phyloP scores from a whole-genome alignment of 345 rosid genomes.

The Salix purpurea region DNA sequence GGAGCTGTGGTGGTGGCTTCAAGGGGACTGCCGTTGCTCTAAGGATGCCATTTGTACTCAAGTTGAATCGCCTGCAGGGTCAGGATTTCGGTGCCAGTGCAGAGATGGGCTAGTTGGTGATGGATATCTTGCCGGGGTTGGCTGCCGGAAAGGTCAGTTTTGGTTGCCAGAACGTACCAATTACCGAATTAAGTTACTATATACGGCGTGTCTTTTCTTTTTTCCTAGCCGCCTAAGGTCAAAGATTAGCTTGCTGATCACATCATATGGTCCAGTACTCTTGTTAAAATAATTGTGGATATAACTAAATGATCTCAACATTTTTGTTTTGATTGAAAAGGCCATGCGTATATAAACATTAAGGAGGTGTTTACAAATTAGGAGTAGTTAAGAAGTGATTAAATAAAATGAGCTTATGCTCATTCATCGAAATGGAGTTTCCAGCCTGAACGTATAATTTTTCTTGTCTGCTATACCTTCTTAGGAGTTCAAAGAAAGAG shows the following conservation, averaged over 20 bases:
- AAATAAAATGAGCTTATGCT: background rate
- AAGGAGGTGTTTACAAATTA: background rate
- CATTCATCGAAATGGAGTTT: no score
- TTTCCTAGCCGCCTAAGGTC: background rate
- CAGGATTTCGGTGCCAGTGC: constrained; percentile 48
- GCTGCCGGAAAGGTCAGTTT: constrained; percentile 61
- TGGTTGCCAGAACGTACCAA: background rate
- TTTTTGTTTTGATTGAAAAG: background rate
- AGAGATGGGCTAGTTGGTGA: constrained; percentile 49
- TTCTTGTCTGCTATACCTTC: no score
- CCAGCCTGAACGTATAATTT: no score
- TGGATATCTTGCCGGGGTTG: constrained; percentile 40
- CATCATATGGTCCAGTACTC: background rate
- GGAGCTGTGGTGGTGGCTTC: constrained; percentile 61
- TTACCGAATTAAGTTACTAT: background rate
- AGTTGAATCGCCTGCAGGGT: constrained; percentile 17
- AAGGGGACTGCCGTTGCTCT: constrained; percentile 52
- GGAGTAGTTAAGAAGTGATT: background rate
- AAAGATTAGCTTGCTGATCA: background rate
- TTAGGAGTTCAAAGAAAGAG: no score
- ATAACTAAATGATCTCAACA: background rate
- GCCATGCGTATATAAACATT: background rate
- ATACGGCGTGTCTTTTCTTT: background rate
- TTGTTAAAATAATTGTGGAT: background rate
- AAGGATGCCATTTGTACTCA: constrained; percentile 29